Conservation (phyloP, 192 early-diverging fungal genomes). For the Obelidium mucronatum region DNA sequence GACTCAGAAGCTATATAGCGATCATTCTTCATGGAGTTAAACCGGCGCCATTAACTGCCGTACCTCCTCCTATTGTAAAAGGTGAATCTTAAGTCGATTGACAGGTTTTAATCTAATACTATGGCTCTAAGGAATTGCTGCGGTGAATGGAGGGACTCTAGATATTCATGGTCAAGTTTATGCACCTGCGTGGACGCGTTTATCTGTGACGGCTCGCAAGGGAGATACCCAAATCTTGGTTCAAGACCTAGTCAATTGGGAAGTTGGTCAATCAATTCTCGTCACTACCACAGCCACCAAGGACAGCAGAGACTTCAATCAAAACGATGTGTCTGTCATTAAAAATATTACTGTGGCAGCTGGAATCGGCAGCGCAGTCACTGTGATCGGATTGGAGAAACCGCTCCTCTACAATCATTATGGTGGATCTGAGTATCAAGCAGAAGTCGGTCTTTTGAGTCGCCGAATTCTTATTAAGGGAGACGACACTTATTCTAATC, state of each 20-base stretch:
- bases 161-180: slow-evolving; percentile 28
- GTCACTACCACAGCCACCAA: slow-evolving; percentile 41
- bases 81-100: not conserved
- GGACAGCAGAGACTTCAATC: slow-evolving; percentile 37
- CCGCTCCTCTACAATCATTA: slow-evolving; percentile 37
- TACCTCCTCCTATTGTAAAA: not conserved
- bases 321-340: slow-evolving; percentile 33
- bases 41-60: slow-evolving; percentile 16
- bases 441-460: slow-evolving; percentile 38
- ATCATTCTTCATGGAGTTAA: slow-evolving; percentile 33
- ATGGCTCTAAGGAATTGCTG: slow-evolving; percentile 34
- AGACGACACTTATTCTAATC: slow-evolving; percentile 17
- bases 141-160: slow-evolving; percentile 11
- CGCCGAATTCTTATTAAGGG: slow-evolving; percentile 36
- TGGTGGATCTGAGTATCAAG: slow-evolving; percentile 42
- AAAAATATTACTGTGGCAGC: slow-evolving; percentile 4
- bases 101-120: not conserved
- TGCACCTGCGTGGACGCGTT: slow-evolving; percentile 42
- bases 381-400: slow-evolving; percentile 15
- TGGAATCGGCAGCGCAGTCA: slow-evolving; percentile 21
- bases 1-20: slow-evolving; percentile 17
- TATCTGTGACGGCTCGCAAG: slow-evolving; percentile 25
- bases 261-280: slow-evolving; percentile 32
- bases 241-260: slow-evolving; percentile 40
- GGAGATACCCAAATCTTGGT: slow-evolving; percentile 24